Conservation (phyloP, 192 early-diverging fungal species). For the Backusella tuberculispora region DNA sequence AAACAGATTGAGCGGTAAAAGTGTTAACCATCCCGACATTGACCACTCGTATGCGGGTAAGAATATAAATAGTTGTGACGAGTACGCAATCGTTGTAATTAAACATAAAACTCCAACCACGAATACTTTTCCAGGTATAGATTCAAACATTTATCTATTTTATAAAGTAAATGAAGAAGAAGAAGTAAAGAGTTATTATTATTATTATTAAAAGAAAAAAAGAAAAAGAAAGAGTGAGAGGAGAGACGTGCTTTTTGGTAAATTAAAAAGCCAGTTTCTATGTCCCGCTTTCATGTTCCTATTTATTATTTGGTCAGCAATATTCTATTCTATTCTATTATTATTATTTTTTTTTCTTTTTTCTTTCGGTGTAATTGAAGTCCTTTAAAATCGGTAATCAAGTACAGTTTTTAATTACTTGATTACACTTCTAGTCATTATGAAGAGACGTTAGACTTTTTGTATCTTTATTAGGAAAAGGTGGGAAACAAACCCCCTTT, state of each 20-base stretch:
- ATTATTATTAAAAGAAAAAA: background rate
- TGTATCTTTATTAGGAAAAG: background rate
- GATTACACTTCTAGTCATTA: too few relatives aligned
- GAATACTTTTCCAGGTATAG: slow-evolving; percentile 40
- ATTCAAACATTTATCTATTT: slow-evolving; percentile 23
- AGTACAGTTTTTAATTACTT: too few relatives aligned
- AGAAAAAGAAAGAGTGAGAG: background rate
- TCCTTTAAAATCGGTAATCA: too few relatives aligned
- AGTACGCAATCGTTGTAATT: slow-evolving; percentile 40
- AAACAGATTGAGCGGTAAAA: slow-evolving; percentile 77
- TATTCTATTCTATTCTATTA: background rate
- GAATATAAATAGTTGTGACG: slow-evolving; percentile 43
- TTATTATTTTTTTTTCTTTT: background rate
- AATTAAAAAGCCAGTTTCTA: background rate
- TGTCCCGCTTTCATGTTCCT: background rate
- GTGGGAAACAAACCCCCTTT: background rate
- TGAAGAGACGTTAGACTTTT: background rate
- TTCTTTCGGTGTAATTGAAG: background rate
- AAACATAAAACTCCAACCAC: slow-evolving; percentile 32
- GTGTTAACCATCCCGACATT: slow-evolving; percentile 30
- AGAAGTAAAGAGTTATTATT: background rate
- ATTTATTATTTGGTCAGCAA: background rate
- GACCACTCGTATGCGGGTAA: slow-evolving; percentile 23
- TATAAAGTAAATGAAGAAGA: background rate
- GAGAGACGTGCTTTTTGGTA: background rate